A percentile compares a stretch with the other conserved stretches of the same genome.
phyloP scores from a whole-genome alignment of 75 land plant genomes.

The Ceratopteris richardii region DNA sequence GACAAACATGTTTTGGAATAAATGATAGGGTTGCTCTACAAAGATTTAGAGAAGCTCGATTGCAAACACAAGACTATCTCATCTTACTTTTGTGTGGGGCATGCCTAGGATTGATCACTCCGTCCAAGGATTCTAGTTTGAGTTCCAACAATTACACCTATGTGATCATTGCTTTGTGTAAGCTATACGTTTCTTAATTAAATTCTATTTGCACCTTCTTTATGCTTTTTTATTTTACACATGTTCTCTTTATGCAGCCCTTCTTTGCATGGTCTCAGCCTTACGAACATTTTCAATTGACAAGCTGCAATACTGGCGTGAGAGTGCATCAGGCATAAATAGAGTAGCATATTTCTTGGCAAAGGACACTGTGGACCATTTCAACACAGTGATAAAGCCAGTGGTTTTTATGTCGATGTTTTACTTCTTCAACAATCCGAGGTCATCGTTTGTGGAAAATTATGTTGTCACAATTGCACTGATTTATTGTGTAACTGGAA shows the following conservation, averaged over 20 bases:
- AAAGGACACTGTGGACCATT: slow-evolving; percentile 79
- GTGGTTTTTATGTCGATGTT: slow-evolving; percentile 88
- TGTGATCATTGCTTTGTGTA: slow-evolving; percentile 89
- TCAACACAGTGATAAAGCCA: slow-evolving; percentile 75
- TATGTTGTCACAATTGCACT: slow-evolving; percentile 67
- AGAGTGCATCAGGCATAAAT: slow-evolving; percentile 88
- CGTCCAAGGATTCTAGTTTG: slow-evolving; percentile 65
- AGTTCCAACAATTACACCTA: slow-evolving; percentile 83
- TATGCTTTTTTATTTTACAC: neutral
- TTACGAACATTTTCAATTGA: slow-evolving; percentile 85
- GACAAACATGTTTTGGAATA: too few relatives aligned
- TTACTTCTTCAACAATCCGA: slow-evolving; percentile 90
- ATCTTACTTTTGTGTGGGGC: slow-evolving; percentile 81
- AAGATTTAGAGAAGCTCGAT: slow-evolving; percentile 70
- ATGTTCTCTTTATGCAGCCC: slow-evolving; percentile 36
- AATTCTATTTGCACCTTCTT: too few relatives aligned
- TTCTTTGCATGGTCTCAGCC: slow-evolving; percentile 79
- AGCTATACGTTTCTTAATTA: slow-evolving; percentile 13
- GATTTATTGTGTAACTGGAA: slow-evolving; percentile 84
- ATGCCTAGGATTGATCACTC: slow-evolving; percentile 79
- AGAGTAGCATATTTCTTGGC: slow-evolving; percentile 78
- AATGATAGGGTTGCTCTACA: slow-evolving; percentile 66
- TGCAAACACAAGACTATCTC: slow-evolving; percentile 79
- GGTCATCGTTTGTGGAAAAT: slow-evolving; percentile 67
- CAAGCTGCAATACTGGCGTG: slow-evolving; percentile 83